Evolutionary conservation across 495 filamentous ascomycete genomes (phyloP).

Genomic region (Penicillium verhagenii): DNA sequence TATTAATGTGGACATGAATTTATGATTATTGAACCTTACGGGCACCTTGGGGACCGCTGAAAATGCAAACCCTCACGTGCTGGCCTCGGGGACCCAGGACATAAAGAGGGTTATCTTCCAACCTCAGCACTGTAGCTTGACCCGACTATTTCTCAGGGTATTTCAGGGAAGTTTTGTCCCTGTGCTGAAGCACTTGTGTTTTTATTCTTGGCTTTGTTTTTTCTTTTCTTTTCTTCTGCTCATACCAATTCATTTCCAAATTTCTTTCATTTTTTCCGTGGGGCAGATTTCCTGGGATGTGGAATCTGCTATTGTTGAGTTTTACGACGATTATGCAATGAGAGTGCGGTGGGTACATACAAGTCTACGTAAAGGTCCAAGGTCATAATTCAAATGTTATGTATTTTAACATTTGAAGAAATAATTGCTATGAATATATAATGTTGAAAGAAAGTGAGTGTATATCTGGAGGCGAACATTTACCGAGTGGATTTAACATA

Average conservation of each 20-base stretch:
- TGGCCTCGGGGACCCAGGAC: constrained; percentile 1
- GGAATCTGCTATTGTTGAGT: neutral
- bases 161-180: neutral
- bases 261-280: neutral
- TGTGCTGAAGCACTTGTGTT: neutral
- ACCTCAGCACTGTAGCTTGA: constrained; percentile 1
- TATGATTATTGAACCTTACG: neutral
- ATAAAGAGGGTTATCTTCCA: neutral
- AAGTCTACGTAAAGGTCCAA: no score
- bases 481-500: no score
- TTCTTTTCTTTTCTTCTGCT: constrained; percentile 3
- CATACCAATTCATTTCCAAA: constrained; percentile 8
- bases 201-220: no score
- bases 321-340: no score
- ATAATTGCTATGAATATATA: no score
- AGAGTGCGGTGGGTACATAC: no score
- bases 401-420: no score
- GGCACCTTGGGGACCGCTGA: neutral
- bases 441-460: no score
- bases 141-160: constrained; percentile 5
- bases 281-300: neutral
- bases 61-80: neutral
- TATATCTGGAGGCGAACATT: no score
- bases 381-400: no score
- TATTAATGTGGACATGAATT: constrained; percentile 1